Percentiles rank a stretch among this genome's conserved stretches.
Conservation (phyloP, 2,329 filamentous ascomycete genomes). For the Bipolaris zeicola region DNA sequence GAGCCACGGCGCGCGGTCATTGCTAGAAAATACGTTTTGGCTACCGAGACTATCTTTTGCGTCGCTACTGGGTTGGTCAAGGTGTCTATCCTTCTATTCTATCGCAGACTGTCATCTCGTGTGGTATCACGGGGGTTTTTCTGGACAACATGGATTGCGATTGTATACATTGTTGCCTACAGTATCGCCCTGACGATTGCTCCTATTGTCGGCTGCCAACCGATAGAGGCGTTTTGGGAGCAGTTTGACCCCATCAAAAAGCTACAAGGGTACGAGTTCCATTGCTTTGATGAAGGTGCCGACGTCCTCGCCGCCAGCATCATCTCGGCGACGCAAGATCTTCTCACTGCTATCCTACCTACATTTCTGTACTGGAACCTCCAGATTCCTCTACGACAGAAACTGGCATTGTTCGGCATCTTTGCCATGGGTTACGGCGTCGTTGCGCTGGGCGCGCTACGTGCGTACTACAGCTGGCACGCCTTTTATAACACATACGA, state of each 20-base stretch:
- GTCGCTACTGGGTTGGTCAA: constrained; percentile 39
- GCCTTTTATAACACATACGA: constrained; percentile 41
- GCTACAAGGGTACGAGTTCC: constrained; percentile 31
- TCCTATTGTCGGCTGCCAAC: constrained; percentile 37
- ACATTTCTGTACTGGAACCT: constrained; percentile 43
- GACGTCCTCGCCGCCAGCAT: constrained; percentile 37
- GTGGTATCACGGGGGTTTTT: constrained; percentile 33
- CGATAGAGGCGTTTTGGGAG: constrained; percentile 42
- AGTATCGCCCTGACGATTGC: constrained; percentile 36
- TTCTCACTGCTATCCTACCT: constrained; percentile 40
- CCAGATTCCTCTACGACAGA: constrained; percentile 35
- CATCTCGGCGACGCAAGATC: constrained; percentile 36
- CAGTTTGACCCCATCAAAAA: constrained; percentile 26
- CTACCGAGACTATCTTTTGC: constrained; percentile 35
- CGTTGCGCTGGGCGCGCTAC: constrained; percentile 30
- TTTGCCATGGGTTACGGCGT: constrained; percentile 42
- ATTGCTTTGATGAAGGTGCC: constrained; percentile 42
- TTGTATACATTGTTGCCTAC: constrained; percentile 34
- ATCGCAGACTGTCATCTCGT: constrained; percentile 35
- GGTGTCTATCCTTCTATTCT: constrained; percentile 43
- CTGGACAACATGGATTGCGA: constrained; percentile 33
- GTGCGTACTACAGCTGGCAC: constrained; percentile 35
- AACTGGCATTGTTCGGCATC: constrained; percentile 38
- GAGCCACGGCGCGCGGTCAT: constrained; percentile 17
- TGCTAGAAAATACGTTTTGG: constrained; percentile 37